These are phyloP conservation scores for Mycena floridula DNA, from an alignment of 768 basidiomycete species.

Conservation along the genomic window DNA sequence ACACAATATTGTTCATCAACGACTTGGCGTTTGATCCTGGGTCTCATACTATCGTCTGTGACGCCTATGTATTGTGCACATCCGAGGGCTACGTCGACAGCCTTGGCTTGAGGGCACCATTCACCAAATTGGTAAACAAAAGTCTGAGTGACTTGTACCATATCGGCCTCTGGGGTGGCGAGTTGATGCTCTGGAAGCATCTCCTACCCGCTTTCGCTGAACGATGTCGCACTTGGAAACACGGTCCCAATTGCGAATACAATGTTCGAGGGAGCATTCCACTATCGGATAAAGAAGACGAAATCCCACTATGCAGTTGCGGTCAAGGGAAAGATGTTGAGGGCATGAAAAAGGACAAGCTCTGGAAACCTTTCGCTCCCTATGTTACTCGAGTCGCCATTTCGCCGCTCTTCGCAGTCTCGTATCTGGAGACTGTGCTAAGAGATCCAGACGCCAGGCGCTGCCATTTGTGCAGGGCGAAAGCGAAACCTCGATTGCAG, in stretches of 20 bases:
- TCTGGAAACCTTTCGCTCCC: conserved; percentile 19
- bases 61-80: too few relatives aligned
- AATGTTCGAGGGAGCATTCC: conserved; percentile 10
- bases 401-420: conserved; percentile 39
- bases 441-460: conserved; percentile 5
- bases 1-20: too few relatives aligned
- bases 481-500: conserved; percentile 19
- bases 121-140: too few relatives aligned
- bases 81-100: too few relatives aligned
- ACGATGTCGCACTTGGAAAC: conserved; percentile 20
- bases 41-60: too few relatives aligned
- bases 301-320: conserved; percentile 22
- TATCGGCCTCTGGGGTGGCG: too few relatives aligned
- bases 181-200: conserved; percentile 22
- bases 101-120: too few relatives aligned
- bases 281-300: conserved; percentile 14
- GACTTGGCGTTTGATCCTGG: too few relatives aligned
- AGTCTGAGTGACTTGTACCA: too few relatives aligned
- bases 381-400: conserved; percentile 23
- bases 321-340: conserved; percentile 19
- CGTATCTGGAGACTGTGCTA: conserved; percentile 37
- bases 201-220: conserved; percentile 24
- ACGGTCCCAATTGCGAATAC: conserved; percentile 22
- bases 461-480: conserved; percentile 24
- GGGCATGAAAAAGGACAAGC: conserved; percentile 10